A percentile compares a stretch with the other conserved stretches of the same genome.
These are phyloP conservation scores for Tinospora cordifolia DNA, from an alignment of 164 flowering plant species.

Conservation along the genomic window DNA sequence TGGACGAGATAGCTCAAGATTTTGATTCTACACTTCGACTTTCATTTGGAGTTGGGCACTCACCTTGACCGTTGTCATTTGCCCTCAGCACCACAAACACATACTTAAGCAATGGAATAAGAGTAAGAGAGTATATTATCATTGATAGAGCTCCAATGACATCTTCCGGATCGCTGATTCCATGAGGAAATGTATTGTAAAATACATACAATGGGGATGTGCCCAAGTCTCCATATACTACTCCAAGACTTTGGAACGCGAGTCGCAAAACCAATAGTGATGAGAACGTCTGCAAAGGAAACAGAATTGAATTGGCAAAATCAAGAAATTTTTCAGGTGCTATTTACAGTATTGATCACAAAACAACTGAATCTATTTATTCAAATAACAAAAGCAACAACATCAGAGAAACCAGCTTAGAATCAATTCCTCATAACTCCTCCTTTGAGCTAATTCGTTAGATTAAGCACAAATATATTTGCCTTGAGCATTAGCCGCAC, in stretches of 20 bases:
- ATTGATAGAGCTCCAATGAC: constrained; percentile 88
- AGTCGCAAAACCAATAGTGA: constrained; percentile 65
- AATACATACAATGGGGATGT: constrained; percentile 96
- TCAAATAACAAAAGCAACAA: background rate
- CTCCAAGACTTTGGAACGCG: constrained; percentile 91
- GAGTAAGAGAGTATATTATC: constrained; percentile 88
- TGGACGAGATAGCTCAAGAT: background rate
- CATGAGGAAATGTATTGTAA: constrained; percentile 82
- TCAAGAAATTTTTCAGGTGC: background rate
- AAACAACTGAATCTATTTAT: background rate
- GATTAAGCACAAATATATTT: background rate
- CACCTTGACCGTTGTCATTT: constrained; percentile 97
- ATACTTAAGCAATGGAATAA: constrained; percentile 82
- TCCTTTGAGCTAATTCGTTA: background rate
- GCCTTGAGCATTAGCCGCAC: background rate
- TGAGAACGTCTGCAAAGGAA: constrained; percentile 58
- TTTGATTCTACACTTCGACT: background rate
- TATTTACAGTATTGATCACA: background rate
- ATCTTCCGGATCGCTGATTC: constrained; percentile 61
- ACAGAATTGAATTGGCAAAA: constrained; percentile 3
- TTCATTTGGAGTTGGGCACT: background rate
- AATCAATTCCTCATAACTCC: background rate
- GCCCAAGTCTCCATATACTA: constrained; percentile 96
- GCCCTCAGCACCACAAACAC: constrained; percentile 79
- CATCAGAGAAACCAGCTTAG: background rate